Evolutionary conservation across 768 basidiomycete species (phyloP), one percentile per base, ranked within the genome.

Genomic region (Phlebiopsis flavidoalba): DNA sequence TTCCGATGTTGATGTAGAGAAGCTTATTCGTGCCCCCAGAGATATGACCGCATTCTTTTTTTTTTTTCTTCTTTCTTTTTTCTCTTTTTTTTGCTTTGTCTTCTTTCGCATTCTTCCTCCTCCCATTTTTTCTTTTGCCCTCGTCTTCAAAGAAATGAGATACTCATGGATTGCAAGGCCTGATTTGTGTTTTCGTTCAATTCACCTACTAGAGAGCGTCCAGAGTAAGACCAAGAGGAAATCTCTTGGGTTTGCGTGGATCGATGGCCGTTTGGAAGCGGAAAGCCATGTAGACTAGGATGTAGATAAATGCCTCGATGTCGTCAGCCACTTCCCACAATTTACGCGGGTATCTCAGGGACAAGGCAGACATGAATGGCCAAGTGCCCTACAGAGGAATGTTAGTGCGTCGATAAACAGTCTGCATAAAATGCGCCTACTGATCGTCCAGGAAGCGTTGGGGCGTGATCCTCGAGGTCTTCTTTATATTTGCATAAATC

Each of bases 271-370:
- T 4, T 8, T 58, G 57, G 48, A 50, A 58, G 24, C 47, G 57
- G 15, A 49, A 45, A 3, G 24, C 46, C 15, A 33, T 21, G 19
- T 33, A 58, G 4, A 12, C 22, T 26, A 60, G n/a, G 54, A 63
- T 54, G 36, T 68, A 60, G 33, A 68, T 48, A 53, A 68, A 63
- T 2, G 64, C 57, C 37, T 68, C 67, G 21, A 68, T 47, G 35
- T 68, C 67, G 51, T 68, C 67, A 6, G 56, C 46, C 0, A 64
- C 24, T 22, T 54, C 51, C 10, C 51, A 45, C 1, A 52, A 43
- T 24, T 57, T 57, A 33, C 49, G 26, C 0, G 63, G 64, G 21
- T 63, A 43, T 12, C 51, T 7, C 1, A 66, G 56, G 0, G 56
- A 50, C 2, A 22, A 22, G 2, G 62, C 52, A 6, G 68, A 64